Percentiles rank a stretch among this genome's conserved stretches.
Conservation (phyloP, 108 stramenopile genomes). For the Fistulifera pelliculosa region DNA sequence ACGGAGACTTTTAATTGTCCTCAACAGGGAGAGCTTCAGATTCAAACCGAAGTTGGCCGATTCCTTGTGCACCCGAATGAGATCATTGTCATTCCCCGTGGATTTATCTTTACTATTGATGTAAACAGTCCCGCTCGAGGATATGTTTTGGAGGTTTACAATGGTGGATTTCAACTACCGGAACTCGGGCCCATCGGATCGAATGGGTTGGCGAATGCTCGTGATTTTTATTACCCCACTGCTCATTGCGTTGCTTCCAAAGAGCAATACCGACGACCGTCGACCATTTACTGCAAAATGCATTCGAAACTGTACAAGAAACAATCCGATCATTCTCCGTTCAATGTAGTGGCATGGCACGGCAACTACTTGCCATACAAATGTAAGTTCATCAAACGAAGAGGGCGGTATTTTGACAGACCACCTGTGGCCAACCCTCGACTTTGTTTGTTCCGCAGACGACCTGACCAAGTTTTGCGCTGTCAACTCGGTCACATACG, state of each 20-base stretch:
- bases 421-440: too few species aligned
- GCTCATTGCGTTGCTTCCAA: slow-evolving; percentile 30
- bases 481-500: slow-evolving; percentile 84
- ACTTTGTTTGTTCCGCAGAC: too few species aligned
- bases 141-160: slow-evolving; percentile 85
- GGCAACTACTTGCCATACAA: slow-evolving; percentile 91
- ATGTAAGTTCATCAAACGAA: slow-evolving; percentile 45
- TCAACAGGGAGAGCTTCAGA: slow-evolving; percentile 51
- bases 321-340: slow-evolving; percentile 61
- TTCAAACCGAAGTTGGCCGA: slow-evolving; percentile 78
- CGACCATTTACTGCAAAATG: slow-evolving; percentile 42
- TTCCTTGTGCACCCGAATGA: slow-evolving; percentile 60
- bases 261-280: slow-evolving; percentile 1
- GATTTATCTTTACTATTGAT: slow-evolving; percentile 68
- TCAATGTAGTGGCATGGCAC: slow-evolving; percentile 94
- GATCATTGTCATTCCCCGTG: slow-evolving; percentile 84
- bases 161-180: slow-evolving; percentile 85
- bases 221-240: slow-evolving; percentile 80
- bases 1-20: slow-evolving; percentile 95
- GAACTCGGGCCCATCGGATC: slow-evolving; percentile 90
- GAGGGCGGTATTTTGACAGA: too few species aligned
- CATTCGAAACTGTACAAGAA: slow-evolving; percentile 51
- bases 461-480: slow-evolving; percentile 55
- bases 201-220: slow-evolving; percentile 91
- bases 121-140: slow-evolving; percentile 42